phyloP scores from a whole-genome alignment of 345 rosid genomes.

The Eucalyptus sp. region DNA sequence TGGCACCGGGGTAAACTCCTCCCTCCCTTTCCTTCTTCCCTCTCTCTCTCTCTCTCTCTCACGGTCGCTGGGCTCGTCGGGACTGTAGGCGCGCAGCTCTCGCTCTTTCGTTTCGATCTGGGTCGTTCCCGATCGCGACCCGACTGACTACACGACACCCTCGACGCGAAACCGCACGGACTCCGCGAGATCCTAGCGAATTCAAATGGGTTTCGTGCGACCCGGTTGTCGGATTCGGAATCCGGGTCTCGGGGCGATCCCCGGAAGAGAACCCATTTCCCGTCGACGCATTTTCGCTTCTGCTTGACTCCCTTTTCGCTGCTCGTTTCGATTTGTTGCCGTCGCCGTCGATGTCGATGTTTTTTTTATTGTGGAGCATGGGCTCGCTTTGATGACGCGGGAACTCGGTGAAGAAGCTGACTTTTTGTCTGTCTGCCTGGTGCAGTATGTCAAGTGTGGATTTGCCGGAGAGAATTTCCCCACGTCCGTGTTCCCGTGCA shows the following conservation, averaged over 20 bases:
- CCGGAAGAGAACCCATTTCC: background rate
- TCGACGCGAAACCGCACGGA: background rate
- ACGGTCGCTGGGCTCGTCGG: background rate
- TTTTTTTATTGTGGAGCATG: background rate
- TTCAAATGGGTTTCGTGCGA: background rate
- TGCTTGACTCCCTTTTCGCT: background rate
- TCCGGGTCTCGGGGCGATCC: background rate
- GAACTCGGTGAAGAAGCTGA: background rate
- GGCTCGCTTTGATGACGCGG: background rate
- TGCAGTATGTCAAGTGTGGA: constrained; percentile 97
- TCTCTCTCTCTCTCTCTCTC: background rate
- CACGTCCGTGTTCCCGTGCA: constrained; percentile 90
- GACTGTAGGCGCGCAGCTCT: background rate
- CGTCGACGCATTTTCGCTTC: background rate
- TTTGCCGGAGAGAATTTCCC: constrained; percentile 98
- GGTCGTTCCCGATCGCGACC: background rate
- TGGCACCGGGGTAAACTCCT: constrained; percentile 77
- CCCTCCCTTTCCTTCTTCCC: background rate
- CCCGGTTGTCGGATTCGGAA: background rate
- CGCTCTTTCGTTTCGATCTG: background rate
- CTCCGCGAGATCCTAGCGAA: background rate
- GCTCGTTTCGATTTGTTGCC: background rate
- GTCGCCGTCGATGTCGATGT: background rate
- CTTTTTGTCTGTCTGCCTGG: background rate
- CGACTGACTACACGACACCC: background rate